Conservation (phyloP, 2,329 filamentous ascomycete genomes). For the Exophiala bonariae region DNA sequence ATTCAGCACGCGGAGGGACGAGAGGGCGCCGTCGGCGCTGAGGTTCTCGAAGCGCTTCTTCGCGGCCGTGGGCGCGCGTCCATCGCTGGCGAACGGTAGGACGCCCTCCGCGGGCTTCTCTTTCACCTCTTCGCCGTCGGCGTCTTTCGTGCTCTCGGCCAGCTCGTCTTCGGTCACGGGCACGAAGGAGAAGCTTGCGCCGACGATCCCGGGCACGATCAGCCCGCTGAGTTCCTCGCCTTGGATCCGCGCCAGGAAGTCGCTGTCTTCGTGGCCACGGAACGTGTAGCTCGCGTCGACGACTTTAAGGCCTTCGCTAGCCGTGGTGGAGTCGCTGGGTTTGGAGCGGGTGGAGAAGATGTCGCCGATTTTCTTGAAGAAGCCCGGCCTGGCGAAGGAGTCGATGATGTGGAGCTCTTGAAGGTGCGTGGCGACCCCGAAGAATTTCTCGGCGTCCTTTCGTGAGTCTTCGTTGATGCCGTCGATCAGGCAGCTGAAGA, state of each 20-base stretch:
- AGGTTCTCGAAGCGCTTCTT: constrained; percentile 21
- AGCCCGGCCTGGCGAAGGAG: constrained; percentile 44
- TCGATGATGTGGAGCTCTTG: constrained; percentile 49
- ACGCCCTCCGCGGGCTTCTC: constrained; percentile 18
- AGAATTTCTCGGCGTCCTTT: constrained; percentile 43
- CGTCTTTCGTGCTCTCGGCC: constrained; percentile 4
- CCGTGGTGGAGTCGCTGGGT: background rate
- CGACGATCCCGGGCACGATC: constrained; percentile 18
- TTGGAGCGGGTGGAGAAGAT: constrained; percentile 23
- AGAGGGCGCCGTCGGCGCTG: constrained; percentile 8
- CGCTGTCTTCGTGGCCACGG: constrained; percentile 42
- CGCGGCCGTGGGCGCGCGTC: constrained; percentile 18
- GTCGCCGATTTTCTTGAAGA: constrained; percentile 36
- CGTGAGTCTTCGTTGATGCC: constrained; percentile 41
- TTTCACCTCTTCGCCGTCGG: constrained; percentile 8
- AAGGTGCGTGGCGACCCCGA: constrained; percentile 36
- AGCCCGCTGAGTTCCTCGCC: constrained; percentile 22
- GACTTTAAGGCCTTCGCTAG: constrained; percentile 39
- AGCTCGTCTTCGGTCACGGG: constrained; percentile 14
- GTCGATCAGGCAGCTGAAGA: constrained; percentile 48
- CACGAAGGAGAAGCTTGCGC: constrained; percentile 21
- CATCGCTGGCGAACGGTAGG: constrained; percentile 24
- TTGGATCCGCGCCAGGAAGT: constrained; percentile 42
- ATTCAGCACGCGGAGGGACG: constrained; percentile 21
- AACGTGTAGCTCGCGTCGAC: constrained; percentile 50